Conservation (phyloP, 305 asterid genomes). For the Solanum hybrid region DNA sequence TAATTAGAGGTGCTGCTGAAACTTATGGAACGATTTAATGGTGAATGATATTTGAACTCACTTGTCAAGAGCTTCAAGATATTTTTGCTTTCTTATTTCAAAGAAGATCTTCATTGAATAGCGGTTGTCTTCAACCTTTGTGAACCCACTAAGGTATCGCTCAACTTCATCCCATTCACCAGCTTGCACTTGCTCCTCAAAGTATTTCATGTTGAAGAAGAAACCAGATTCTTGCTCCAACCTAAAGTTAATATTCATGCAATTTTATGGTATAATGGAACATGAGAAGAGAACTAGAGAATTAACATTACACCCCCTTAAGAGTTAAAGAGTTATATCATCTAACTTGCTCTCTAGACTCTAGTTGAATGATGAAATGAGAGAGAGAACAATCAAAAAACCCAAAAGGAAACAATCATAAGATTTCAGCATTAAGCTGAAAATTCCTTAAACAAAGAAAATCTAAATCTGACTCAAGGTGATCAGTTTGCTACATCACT, state of each 20-base stretch:
- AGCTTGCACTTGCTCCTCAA: slow-evolving; percentile 87
- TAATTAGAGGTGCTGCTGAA: slow-evolving; percentile 1
- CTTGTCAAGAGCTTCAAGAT: slow-evolving; percentile 98
- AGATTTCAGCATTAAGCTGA: background rate
- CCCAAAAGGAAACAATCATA: background rate
- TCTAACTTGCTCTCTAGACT: background rate
- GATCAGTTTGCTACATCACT: background rate
- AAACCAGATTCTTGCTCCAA: slow-evolving; percentile 96
- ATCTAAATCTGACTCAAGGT: background rate
- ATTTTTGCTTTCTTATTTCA: slow-evolving; percentile 95
- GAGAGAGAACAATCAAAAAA: background rate
- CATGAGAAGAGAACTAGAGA: background rate
- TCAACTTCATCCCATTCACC: slow-evolving; percentile 98
- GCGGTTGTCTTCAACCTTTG: slow-evolving; percentile 94
- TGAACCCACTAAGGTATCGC: slow-evolving; percentile 79
- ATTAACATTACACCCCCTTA: background rate
- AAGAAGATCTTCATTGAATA: slow-evolving; percentile 95
- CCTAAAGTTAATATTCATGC: slow-evolving; percentile 22
- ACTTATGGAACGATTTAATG: background rate
- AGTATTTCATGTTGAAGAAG: slow-evolving; percentile 89
- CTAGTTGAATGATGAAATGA: background rate
- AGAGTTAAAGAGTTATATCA: background rate
- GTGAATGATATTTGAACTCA: slow-evolving; percentile 13
- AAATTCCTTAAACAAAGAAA: background rate
- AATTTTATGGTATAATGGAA: background rate